phyloP scores from a whole-genome alignment of 441 rosid genomes.

The Eruca vesicaria region DNA sequence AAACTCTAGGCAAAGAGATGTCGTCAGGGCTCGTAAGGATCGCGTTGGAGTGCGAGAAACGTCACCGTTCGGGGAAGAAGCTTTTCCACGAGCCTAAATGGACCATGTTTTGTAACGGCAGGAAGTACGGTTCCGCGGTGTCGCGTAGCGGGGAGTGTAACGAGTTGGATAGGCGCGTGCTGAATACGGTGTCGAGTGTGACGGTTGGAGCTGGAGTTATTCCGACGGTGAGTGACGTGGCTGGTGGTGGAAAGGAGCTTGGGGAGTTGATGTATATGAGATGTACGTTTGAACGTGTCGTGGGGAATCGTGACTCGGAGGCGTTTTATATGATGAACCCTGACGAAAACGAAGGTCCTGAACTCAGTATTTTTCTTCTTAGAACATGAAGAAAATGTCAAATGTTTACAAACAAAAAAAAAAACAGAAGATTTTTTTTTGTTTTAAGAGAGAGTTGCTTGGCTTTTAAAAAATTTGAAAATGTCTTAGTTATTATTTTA shows the following conservation, averaged over 20 bases:
- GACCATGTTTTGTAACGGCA: conserved; percentile 90
- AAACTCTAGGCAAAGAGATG: conserved; percentile 78
- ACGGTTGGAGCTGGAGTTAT: conserved; percentile 89
- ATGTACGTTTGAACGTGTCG: conserved; percentile 81
- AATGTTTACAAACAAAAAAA: too few species aligned
- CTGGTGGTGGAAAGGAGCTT: conserved; percentile 16
- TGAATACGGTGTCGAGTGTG: conserved; percentile 64
- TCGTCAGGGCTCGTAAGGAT: conserved; percentile 82
- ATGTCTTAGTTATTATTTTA: conserved; percentile 6
- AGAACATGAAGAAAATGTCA: conserved; percentile 40
- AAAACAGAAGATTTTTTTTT: too few species aligned
- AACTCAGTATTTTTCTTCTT: conserved; percentile 85
- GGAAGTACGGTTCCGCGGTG: conserved; percentile 70
- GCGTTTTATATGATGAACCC: conserved; percentile 95
- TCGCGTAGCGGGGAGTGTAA: conserved; percentile 61
- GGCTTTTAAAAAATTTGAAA: not conserved
- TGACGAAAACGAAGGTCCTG: conserved; percentile 90
- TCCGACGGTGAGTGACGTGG: conserved; percentile 43
- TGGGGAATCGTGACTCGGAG: conserved; percentile 90
- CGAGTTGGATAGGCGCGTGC: conserved; percentile 66
- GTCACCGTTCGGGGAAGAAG: conserved; percentile 28
- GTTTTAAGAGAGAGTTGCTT: not conserved
- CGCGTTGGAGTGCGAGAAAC: conserved; percentile 78
- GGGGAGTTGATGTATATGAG: conserved; percentile 92
- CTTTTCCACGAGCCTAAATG: conserved; percentile 67